Evolutionary conservation across 2,329 filamentous ascomycete genomes (phyloP).

Genomic region (Aureobasidium leucospermi): DNA sequence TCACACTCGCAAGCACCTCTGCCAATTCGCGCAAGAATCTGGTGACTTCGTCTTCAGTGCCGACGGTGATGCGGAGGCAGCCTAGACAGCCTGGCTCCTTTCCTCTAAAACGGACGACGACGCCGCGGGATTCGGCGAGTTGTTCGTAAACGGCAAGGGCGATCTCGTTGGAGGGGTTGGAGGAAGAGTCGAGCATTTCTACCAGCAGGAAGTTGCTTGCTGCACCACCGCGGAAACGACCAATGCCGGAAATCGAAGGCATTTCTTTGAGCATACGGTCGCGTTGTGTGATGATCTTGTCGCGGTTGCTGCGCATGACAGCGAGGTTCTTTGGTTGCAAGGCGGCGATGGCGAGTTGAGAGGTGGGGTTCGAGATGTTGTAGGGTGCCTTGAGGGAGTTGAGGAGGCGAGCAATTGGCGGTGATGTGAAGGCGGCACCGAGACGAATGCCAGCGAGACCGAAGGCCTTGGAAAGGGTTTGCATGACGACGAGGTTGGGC

Average conservation of each 20-base stretch:
- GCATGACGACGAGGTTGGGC: constrained; percentile 95
- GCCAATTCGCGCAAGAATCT: constrained; percentile 65
- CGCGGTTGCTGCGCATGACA: constrained; percentile 64
- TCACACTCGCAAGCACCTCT: constrained; percentile 42
- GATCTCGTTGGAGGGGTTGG: constrained; percentile 66
- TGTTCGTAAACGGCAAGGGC: constrained; percentile 76
- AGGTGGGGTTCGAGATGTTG: constrained; percentile 86
- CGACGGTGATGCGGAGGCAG: constrained; percentile 85
- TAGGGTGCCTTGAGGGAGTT: constrained; percentile 96
- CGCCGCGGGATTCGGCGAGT: constrained; percentile 76
- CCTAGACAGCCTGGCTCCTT: constrained; percentile 86
- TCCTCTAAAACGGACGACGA: constrained; percentile 88
- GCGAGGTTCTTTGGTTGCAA: constrained; percentile 59
- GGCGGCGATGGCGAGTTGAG: constrained; percentile 68
- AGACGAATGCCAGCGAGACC: constrained; percentile 89
- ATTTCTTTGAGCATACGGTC: constrained; percentile 68
- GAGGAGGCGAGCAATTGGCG: constrained; percentile 67
- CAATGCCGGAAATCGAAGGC: constrained; percentile 68
- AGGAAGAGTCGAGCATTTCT: constrained; percentile 66
- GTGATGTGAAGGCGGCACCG: constrained; percentile 73
- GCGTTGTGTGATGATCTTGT: constrained; percentile 67
- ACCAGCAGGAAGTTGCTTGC: constrained; percentile 87
- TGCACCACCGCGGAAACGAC: constrained; percentile 69
- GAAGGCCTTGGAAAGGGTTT: constrained; percentile 97
- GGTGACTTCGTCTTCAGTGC: constrained; percentile 79